A percentile compares a stretch with the other conserved stretches of the same genome.
Evolutionary conservation across 768 basidiomycete species (phyloP).

Genomic region (Hebeloma cylindrosporum): DNA sequence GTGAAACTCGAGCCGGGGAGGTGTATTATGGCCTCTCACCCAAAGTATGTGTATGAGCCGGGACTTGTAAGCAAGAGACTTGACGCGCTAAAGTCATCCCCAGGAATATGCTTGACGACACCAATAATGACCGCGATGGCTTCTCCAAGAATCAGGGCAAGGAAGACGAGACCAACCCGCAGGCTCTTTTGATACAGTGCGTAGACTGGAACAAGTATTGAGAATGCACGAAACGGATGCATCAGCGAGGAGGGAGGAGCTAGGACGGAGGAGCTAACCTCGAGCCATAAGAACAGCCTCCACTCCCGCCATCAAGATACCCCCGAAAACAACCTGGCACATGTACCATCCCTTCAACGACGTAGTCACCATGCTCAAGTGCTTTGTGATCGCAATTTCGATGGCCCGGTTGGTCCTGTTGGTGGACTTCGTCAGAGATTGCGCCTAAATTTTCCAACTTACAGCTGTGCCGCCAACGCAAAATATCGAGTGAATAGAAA

Average conservation of each 20-base stretch:
- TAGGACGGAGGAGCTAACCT: slow-evolving; percentile 16
- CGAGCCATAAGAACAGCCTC: slow-evolving; percentile 30
- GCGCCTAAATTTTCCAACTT: slow-evolving; percentile 3
- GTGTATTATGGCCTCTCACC: slow-evolving; percentile 14
- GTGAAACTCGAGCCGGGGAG: neutral
- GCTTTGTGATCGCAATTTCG: slow-evolving; percentile 16
- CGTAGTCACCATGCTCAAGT: slow-evolving; percentile 6
- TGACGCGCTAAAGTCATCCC: slow-evolving; percentile 16
- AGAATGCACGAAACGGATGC: neutral
- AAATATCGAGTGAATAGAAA: slow-evolving; percentile 32
- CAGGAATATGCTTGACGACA: slow-evolving; percentile 20
- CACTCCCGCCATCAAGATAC: slow-evolving; percentile 29
- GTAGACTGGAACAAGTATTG: slow-evolving; percentile 25
- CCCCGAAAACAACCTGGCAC: slow-evolving; percentile 25
- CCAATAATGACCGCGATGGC: slow-evolving; percentile 22
- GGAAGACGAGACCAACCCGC: slow-evolving; percentile 24
- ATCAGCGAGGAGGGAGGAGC: neutral
- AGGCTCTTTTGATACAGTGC: slow-evolving; percentile 35
- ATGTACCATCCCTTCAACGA: slow-evolving; percentile 25
- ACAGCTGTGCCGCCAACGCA: slow-evolving; percentile 27
- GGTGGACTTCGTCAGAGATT: neutral
- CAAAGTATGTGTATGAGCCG: slow-evolving; percentile 28
- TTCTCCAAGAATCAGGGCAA: slow-evolving; percentile 22
- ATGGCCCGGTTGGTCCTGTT: slow-evolving; percentile 24
- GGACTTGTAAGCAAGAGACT: slow-evolving; percentile 21